phyloP scores from a whole-genome alignment of 176 grass and related monocot genomes.

The Luzula sylvatica region DNA sequence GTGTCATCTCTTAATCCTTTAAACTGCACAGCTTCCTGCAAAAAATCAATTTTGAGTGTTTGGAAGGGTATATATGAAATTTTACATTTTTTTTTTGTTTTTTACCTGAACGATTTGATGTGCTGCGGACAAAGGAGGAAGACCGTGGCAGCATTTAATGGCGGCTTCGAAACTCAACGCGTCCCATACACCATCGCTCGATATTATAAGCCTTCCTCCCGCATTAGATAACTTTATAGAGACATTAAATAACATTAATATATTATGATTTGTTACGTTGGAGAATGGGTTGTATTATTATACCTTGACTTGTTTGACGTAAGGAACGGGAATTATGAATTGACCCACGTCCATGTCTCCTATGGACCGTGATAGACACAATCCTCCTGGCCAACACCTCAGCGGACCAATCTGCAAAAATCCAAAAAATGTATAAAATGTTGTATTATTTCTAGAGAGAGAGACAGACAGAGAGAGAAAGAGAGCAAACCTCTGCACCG shows the following conservation, averaged over 20 bases:
- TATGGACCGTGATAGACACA: slow-evolving; percentile 98
- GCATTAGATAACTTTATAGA: slow-evolving; percentile 68
- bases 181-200: slow-evolving; percentile 98
- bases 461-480: slow-evolving; percentile 10
- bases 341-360: slow-evolving; percentile 90
- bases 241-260: slow-evolving; percentile 6
- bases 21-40: slow-evolving; percentile 64
- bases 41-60: background rate
- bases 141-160: slow-evolving; percentile 58
- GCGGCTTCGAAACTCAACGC: slow-evolving; percentile 68
- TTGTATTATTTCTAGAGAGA: too few species aligned
- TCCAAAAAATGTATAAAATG: background rate
- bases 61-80: too few species aligned
- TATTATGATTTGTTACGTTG: background rate
- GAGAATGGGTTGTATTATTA: slow-evolving; percentile 16
- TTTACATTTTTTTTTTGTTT: too few species aligned
- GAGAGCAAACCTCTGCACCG: slow-evolving; percentile 64
- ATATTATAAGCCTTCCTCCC: slow-evolving; percentile 80
- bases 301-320: slow-evolving; percentile 99
- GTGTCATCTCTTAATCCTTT: slow-evolving; percentile 92
- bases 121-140: slow-evolving; percentile 52
- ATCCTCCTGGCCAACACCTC: slow-evolving; percentile 96
- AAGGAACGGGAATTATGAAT: slow-evolving; percentile 86
- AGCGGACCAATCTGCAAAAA: slow-evolving; percentile 82
- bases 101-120: slow-evolving; percentile 85